Base-by-base conservation (phyloP, 306 rosid genomes). In the Prunus mira region DNA sequence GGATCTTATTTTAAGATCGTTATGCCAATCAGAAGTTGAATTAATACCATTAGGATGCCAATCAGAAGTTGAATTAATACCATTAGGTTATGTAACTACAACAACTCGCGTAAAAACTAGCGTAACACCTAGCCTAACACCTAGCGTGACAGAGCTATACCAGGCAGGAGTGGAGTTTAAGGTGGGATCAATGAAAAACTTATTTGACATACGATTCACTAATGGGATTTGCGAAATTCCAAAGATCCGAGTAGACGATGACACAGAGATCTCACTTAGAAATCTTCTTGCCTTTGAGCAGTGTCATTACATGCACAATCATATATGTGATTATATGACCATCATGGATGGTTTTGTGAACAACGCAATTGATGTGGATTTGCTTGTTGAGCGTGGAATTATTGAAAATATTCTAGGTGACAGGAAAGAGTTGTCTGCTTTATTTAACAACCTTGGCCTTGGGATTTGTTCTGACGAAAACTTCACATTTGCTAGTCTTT, bases 281-380 rank as follows among this genome's bases (percentile, higher is more conserved):
- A 87, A 81, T 34, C 50, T 80, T 13, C 3, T 84, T 1, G 88
- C 81, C 27, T 86, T 69, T 50, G 92, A 88, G 72, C 72, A 68
- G 10, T 34, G 41, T 34, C 41, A 34, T 34, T 34, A 6, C 41
- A 0, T 0, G 0, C 41, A 75, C 81, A 1, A 18, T 25, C 18
- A 50, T 50, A 13, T 84, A 3, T 43, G 28, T 24, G 80, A 84
- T 24, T 84, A 84, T 45, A 3, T 73, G 19, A 5, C 12, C 38
- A 19, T 87, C 6, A 11, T 84, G 11, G 45, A 73, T 20, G 7
- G 41, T 56, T 76, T 85, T 8, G 71, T 88, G 18, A 65, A 76
- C 2, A 67, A 60, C 1, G 49, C 12, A 0, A 9, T 14, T 12
- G 84, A 82, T 25, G 64, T 82, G 12, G 72, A 49, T 11, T 54